These are phyloP conservation scores for Pseudogymnoascus verrucosus DNA, from an alignment of 2,329 filamentous ascomycete genomes.

Conservation along the genomic window DNA sequence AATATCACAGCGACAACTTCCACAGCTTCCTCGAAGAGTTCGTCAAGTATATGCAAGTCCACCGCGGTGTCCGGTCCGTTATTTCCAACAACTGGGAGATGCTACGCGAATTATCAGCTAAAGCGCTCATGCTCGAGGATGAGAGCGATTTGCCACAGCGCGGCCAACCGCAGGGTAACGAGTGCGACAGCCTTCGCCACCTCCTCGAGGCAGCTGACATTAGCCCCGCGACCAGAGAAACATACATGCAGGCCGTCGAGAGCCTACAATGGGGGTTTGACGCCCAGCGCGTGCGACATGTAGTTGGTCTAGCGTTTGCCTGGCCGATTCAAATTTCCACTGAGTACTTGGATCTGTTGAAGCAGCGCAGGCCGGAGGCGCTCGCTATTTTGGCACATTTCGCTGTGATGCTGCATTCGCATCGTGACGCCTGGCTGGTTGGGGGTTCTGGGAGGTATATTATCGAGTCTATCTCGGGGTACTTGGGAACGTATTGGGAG, in stretches of 20 bases:
- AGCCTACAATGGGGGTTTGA: conserved; percentile 18
- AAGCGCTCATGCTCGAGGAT: conserved; percentile 17
- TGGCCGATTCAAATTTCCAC: conserved; percentile 31
- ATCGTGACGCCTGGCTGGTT: conserved; percentile 21
- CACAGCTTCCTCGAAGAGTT: conserved; percentile 24
- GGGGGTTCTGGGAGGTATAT: conserved; percentile 20
- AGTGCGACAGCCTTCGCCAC: conserved; percentile 11
- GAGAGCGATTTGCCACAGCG: not conserved
- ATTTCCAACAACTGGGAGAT: conserved; percentile 15
- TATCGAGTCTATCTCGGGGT: conserved; percentile 17
- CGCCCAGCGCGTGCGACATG: not conserved
- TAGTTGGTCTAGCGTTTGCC: conserved; percentile 21
- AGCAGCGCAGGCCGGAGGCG: conserved; percentile 27
- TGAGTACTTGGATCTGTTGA: conserved; percentile 27
- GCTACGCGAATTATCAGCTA: conserved; percentile 21
- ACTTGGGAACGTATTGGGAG: conserved; percentile 17
- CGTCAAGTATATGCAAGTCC: conserved; percentile 26
- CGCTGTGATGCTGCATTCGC: conserved; percentile 27
- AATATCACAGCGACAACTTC: conserved; percentile 24
- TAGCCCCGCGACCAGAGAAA: conserved; percentile 3
- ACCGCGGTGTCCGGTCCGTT: conserved; percentile 25
- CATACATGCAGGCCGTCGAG: conserved; percentile 11
- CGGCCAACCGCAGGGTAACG: not conserved
- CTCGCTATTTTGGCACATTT: conserved; percentile 32
- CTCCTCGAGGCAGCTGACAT: conserved; percentile 11